Evolutionary conservation across 345 rosid species (phyloP), one percentile per base, ranked within the genome.

Genomic region (Sapria himalayana): DNA sequence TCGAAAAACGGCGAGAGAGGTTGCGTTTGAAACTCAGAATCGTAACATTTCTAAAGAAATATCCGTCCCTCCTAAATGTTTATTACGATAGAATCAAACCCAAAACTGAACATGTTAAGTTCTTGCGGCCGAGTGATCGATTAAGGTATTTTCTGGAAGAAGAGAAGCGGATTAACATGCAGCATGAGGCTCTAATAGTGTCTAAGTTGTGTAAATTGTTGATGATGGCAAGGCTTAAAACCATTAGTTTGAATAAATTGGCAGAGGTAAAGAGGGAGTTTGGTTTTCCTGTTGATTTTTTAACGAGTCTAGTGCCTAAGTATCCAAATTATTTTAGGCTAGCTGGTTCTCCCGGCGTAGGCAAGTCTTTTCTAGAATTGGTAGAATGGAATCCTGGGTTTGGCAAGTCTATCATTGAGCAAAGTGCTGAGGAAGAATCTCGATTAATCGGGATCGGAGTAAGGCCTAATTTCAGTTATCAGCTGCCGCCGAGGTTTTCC

Each of bases 251-350:
- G 0, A 91, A 89, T 52, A 89, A 76, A 40, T 52, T 79, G 46
- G 66, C 72, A 42, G 78, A 79, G 22, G 93, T 72, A 25, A 89
- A 79, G 66, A 65, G 91, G 49, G 98, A 89, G 37, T 79, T 89
- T 9, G 94, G 93, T 9, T 82, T 89, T 11, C 93, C 94, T 0
- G 67, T 62, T 45, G 81, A 76, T 64, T 76, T 89, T 61, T 34
- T 76, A 58, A 71, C 60, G 23, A 65, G 48, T 18, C 58, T 82
- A 56, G 71, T 89, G 46, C 68, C 60, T 3, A 76, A 64, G 25
- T 72, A 79, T 48, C 69, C 91, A 0, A 71, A 74, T 42, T 72
- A 72, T 44, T 79, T 89, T 47, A 45, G 72, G 51, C 25, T 76
- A 7, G 62, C 50, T 1, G 82, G 92, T 16, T 55, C 14, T 11